A percentile compares a stretch with the other conserved stretches of the same genome.
Conservation (phyloP, 257 asterid genomes). For the Orobanche coerulescens region DNA sequence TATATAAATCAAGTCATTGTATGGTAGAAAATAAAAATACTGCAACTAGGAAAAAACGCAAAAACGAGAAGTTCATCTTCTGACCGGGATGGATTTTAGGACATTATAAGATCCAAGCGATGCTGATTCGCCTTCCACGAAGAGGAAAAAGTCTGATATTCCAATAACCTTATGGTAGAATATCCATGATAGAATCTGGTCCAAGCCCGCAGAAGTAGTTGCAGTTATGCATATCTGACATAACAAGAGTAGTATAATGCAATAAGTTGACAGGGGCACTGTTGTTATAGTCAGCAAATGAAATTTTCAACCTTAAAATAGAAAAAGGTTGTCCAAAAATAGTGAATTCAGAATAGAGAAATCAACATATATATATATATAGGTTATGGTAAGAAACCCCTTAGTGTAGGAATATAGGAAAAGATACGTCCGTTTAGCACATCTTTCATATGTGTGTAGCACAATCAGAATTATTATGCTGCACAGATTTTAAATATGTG, state of each 20-base stretch:
- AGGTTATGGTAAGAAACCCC: too few species aligned
- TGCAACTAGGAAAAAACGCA: background rate
- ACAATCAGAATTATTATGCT: too few species aligned
- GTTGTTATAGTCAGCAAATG: background rate
- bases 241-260: background rate
- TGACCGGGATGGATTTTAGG: conserved; percentile 50
- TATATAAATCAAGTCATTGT: background rate
- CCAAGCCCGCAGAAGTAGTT: conserved; percentile 55
- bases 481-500: too few species aligned
- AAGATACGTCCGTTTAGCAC: too few species aligned
- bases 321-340: too few species aligned
- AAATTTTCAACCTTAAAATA: background rate
- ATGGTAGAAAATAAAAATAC: background rate
- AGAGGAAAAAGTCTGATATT: conserved; percentile 43
- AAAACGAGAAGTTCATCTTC: conserved; percentile 9
- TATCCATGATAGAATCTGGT: conserved; percentile 69
- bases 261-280: background rate
- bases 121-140: conserved; percentile 53
- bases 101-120: conserved; percentile 37
- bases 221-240: conserved; percentile 54
- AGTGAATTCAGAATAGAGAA: too few species aligned
- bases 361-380: too few species aligned
- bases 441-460: too few species aligned
- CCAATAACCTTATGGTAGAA: conserved; percentile 64
- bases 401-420: too few species aligned